Conservation (phyloP, 192 early-diverging fungal species). For the Dispira simplex region DNA sequence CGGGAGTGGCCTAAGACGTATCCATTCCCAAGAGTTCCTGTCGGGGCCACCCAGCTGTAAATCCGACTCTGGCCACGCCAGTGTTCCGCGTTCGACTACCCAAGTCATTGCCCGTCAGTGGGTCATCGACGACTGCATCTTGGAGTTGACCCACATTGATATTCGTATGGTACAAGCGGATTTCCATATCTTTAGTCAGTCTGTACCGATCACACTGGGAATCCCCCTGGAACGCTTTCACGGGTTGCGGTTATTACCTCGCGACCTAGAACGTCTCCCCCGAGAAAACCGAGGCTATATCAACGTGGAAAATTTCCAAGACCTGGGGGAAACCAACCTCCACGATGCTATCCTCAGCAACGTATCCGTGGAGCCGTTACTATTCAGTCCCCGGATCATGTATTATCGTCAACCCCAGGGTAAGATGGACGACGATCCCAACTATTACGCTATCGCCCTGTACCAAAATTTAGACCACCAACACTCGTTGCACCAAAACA, state of each 20-base stretch:
- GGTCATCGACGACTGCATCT: conserved; percentile 29
- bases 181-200: conserved; percentile 14
- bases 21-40: not conserved
- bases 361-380: conserved; percentile 22
- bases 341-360: conserved; percentile 22
- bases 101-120: conserved; percentile 25
- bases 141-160: conserved; percentile 31
- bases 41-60: not conserved
- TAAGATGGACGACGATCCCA: not conserved
- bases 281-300: conserved; percentile 22
- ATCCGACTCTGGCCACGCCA: not conserved
- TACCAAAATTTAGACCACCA: conserved; percentile 3
- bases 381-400: conserved; percentile 31
- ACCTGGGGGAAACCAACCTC: conserved; percentile 25
- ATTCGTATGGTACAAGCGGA: conserved; percentile 26
- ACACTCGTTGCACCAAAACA: not conserved
- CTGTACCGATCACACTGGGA: conserved; percentile 7
- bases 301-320: conserved; percentile 20
- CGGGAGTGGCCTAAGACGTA: not conserved
- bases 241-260: conserved; percentile 18
- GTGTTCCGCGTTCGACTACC: not conserved
- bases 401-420: conserved; percentile 26
- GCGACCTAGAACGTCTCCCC: conserved; percentile 13
- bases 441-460: conserved; percentile 4
- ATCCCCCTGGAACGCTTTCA: conserved; percentile 12